phyloP scores from a whole-genome alignment of 192 early-diverging fungal genomes.

The Kappamyces sp. region DNA sequence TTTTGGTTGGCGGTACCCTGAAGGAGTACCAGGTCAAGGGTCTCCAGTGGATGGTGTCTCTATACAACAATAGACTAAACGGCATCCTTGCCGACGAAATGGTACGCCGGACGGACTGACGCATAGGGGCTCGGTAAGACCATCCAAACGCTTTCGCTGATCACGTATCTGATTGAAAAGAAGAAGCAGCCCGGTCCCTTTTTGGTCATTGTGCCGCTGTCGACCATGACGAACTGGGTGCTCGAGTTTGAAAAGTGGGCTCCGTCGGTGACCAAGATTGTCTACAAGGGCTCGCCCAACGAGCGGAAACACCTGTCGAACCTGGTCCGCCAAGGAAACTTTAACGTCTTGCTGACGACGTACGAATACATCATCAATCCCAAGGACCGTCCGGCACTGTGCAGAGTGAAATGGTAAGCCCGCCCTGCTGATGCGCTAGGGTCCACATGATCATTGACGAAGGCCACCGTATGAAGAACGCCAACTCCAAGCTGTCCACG shows the following conservation, averaged over 20 bases:
- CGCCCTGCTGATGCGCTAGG: too few species aligned
- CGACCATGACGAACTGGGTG: slow-evolving; percentile 95
- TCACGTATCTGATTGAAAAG: slow-evolving; percentile 91
- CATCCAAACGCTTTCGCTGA: slow-evolving; percentile 92
- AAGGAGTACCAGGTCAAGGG: slow-evolving; percentile 98
- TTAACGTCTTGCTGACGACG: slow-evolving; percentile 95
- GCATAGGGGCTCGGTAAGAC: slow-evolving; percentile 56
- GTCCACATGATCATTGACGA: slow-evolving; percentile 98
- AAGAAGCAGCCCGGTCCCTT: slow-evolving; percentile 95
- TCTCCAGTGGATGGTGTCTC: slow-evolving; percentile 98
- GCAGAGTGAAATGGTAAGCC: slow-evolving; percentile 78
- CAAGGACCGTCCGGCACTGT: slow-evolving; percentile 60
- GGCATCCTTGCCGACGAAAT: slow-evolving; percentile 98
- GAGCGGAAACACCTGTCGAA: slow-evolving; percentile 66
- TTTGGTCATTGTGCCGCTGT: slow-evolving; percentile 92
- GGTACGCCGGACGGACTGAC: slow-evolving; percentile 66
- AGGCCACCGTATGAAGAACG: slow-evolving; percentile 98
- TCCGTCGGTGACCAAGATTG: slow-evolving; percentile 77
- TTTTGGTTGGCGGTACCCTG: slow-evolving; percentile 82
- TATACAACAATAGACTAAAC: slow-evolving; percentile 97
- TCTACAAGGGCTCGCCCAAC: slow-evolving; percentile 85
- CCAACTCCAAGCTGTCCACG: slow-evolving; percentile 75
- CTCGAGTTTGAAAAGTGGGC: slow-evolving; percentile 98
- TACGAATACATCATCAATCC: slow-evolving; percentile 97
- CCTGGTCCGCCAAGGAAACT: slow-evolving; percentile 69